These are phyloP conservation scores for Fragilaria radians DNA, from an alignment of 108 stramenopile species.

Conservation along the genomic window DNA sequence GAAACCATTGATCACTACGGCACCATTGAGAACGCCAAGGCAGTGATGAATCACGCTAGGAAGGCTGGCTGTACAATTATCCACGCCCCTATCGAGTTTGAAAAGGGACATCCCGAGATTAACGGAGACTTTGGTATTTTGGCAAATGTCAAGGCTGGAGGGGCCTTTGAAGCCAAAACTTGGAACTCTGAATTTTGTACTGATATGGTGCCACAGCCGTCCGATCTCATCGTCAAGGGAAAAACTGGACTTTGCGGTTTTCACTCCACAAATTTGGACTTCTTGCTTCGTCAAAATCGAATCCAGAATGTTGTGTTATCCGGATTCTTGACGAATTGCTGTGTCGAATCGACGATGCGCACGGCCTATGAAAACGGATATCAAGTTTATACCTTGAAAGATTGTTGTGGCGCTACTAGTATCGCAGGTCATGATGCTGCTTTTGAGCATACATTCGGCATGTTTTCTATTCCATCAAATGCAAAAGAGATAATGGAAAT, in stretches of 20 bases:
- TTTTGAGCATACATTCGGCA: slow-evolving; percentile 58
- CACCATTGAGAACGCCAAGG: slow-evolving; percentile 47
- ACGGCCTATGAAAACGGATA: slow-evolving; percentile 72
- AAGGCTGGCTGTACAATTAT: slow-evolving; percentile 49
- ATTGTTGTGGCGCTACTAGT: slow-evolving; percentile 55
- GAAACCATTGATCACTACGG: slow-evolving; percentile 40
- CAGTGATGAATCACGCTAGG: slow-evolving; percentile 34
- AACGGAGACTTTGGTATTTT: slow-evolving; percentile 54
- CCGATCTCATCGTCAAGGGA: slow-evolving; percentile 55
- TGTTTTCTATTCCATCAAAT: slow-evolving; percentile 62
- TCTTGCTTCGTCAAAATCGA: slow-evolving; percentile 49
- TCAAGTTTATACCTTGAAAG: slow-evolving; percentile 60
- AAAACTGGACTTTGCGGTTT: slow-evolving; percentile 72
- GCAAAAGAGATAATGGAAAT: slow-evolving; percentile 26
- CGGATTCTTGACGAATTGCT: slow-evolving; percentile 84
- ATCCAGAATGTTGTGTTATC: slow-evolving; percentile 53
- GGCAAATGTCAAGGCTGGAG: slow-evolving; percentile 54
- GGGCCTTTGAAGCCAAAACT: slow-evolving; percentile 38
- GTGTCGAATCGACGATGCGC: slow-evolving; percentile 78
- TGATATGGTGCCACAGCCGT: slow-evolving; percentile 45
- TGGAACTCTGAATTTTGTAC: slow-evolving; percentile 54
- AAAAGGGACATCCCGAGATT: slow-evolving; percentile 50
- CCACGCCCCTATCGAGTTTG: slow-evolving; percentile 60
- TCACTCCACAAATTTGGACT: slow-evolving; percentile 66
- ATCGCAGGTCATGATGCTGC: slow-evolving; percentile 58